phyloP scores from a whole-genome alignment of 306 rosid species.

The Vicia sativa region DNA sequence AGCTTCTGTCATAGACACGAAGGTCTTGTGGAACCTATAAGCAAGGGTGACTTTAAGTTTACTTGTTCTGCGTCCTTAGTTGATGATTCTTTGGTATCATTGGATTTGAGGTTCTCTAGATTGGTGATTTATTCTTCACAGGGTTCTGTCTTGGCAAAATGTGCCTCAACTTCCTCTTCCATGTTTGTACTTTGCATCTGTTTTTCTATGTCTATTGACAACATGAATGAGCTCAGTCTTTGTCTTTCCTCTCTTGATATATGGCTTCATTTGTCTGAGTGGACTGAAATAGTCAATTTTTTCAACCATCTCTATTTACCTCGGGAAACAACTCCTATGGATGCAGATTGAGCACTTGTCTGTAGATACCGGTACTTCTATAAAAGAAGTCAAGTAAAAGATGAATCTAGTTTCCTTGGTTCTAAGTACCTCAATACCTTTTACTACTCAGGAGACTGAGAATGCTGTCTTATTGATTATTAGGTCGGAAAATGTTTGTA shows the following conservation, averaged over 20 bases:
- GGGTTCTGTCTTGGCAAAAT: constrained; percentile 62
- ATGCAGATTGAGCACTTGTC: constrained; percentile 38
- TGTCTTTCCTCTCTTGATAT: constrained; percentile 71
- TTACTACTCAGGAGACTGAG: constrained; percentile 44
- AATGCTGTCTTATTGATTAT: constrained; percentile 43
- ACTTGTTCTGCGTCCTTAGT: constrained; percentile 60
- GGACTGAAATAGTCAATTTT: constrained; percentile 63
- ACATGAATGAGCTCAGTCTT: constrained; percentile 52
- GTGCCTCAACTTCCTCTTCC: constrained; percentile 46
- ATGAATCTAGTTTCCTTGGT: constrained; percentile 38
- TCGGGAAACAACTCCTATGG: constrained; percentile 37
- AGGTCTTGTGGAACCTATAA: constrained; percentile 49
- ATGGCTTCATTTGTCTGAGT: constrained; percentile 75
- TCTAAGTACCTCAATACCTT: constrained; percentile 40
- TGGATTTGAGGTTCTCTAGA: constrained; percentile 62
- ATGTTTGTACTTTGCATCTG: constrained; percentile 56
- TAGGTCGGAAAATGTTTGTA: constrained; percentile 51
- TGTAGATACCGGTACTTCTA: constrained; percentile 37
- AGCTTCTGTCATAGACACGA: constrained; percentile 45
- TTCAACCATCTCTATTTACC: constrained; percentile 45
- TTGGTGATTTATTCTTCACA: constrained; percentile 54
- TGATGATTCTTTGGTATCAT: constrained; percentile 53
- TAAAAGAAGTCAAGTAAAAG: constrained; percentile 34
- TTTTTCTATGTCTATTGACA: constrained; percentile 53
- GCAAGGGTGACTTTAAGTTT: constrained; percentile 61